phyloP scores from a whole-genome alignment of 2,329 filamentous ascomycete species.

The Fusarium bactridioides region DNA sequence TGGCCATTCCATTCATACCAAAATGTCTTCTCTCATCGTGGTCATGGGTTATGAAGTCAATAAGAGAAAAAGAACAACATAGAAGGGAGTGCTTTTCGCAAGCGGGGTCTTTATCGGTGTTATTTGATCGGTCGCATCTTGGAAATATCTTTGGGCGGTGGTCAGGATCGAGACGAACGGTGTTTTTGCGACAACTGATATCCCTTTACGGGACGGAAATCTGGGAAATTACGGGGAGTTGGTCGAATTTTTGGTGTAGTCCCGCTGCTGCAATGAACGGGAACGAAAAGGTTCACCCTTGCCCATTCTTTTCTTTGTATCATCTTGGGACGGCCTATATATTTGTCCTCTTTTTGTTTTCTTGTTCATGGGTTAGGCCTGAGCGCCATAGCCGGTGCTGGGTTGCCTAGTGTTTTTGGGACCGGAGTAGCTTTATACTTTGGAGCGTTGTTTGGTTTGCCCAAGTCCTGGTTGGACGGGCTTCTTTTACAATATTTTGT shows the following conservation, averaged over 20 bases:
- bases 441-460: slow-evolving; percentile 42
- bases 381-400: slow-evolving; percentile 22
- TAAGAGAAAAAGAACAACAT: slow-evolving; percentile 55
- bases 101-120: slow-evolving; percentile 44
- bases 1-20: slow-evolving; percentile 38
- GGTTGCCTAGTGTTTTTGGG: slow-evolving; percentile 31
- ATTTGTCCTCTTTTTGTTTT: slow-evolving; percentile 43
- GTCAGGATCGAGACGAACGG: slow-evolving; percentile 48
- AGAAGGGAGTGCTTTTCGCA: slow-evolving; percentile 50
- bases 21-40: slow-evolving; percentile 46
- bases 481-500: slow-evolving; percentile 35
- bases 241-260: slow-evolving; percentile 45
- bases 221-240: slow-evolving; percentile 49
- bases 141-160: slow-evolving; percentile 44
- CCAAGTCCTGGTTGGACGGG: slow-evolving; percentile 38
- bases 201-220: slow-evolving; percentile 43
- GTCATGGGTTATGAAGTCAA: slow-evolving; percentile 57
- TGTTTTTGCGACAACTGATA: slow-evolving; percentile 43
- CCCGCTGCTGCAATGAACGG: slow-evolving; percentile 44
- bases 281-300: slow-evolving; percentile 40
- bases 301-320: slow-evolving; percentile 43
- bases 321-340: slow-evolving; percentile 42
- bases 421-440: slow-evolving; percentile 33
- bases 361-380: slow-evolving; percentile 24
- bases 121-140: slow-evolving; percentile 50